Conservation (phyloP, 129 eudicot genomes). For the Kitagawia praeruptora region DNA sequence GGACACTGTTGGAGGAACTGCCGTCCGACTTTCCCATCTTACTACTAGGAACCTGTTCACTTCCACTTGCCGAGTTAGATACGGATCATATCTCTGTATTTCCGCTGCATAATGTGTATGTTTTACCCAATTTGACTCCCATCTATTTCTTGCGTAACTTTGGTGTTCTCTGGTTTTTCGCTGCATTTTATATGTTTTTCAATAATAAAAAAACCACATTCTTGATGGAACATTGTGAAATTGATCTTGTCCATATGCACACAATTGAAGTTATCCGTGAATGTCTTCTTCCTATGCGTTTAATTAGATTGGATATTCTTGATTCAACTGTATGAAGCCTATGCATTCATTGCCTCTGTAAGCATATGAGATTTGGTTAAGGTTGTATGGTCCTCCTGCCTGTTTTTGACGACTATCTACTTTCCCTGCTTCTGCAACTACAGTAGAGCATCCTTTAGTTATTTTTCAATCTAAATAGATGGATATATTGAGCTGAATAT, state of each 20-base stretch:
- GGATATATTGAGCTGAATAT: background rate
- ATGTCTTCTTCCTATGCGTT: background rate
- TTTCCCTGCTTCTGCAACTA: background rate
- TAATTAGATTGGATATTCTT: too few relatives aligned
- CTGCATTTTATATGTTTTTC: background rate
- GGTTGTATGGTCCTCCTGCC: background rate
- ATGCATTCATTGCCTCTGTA: background rate
- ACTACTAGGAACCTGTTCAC: conserved; percentile 69
- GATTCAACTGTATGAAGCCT: background rate
- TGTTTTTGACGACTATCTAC: background rate
- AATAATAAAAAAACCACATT: too few relatives aligned
- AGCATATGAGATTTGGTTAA: background rate
- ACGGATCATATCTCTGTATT: conserved; percentile 49
- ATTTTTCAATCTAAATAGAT: background rate
- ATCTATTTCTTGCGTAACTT: background rate
- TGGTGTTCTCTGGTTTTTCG: background rate
- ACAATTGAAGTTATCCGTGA: background rate
- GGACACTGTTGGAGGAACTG: conserved; percentile 75
- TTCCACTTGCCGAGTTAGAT: conserved; percentile 43
- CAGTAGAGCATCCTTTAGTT: background rate
- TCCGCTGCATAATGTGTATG: conserved; percentile 57
- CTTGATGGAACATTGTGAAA: background rate
- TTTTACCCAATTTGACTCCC: conserved; percentile 10
- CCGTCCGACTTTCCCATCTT: conserved; percentile 86
- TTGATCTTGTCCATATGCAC: background rate